Evolutionary conservation across 2,329 filamentous ascomycete genomes (phyloP), one percentile per base, ranked within the genome.

Genomic region (Aspergillus oerlinghausenensis): DNA sequence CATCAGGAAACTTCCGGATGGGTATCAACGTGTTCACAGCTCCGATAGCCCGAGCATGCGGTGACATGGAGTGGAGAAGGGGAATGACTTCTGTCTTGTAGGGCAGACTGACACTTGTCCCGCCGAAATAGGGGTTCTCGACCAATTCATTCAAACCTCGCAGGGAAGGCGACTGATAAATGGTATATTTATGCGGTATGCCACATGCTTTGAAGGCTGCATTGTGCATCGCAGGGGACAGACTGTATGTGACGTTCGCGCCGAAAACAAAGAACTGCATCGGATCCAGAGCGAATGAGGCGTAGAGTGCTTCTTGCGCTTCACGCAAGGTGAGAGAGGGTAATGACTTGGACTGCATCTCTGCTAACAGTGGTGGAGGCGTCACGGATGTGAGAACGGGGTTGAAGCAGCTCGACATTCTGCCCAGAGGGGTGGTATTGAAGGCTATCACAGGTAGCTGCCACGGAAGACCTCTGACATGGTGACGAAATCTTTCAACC

Each of bases 191-290:
- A 63, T 92, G 88, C 0, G 84, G 85, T 68, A 92, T 84, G 0
- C 88, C 88, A 61, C 84, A 84, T 25, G 80, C 82, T 52, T 80
- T 77, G 56, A 89, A 84, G 0, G 88, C 88, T 5, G 86, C 80
- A 54, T 86, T 89, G 69, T 92, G 88, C 88, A 92, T 92, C 6
- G 86, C 85, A 1, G 89, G 88, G 0, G 88, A 91, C 55, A 92
- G 71, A 67, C 86, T 90, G 74, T 89, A 89, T 51, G 80, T 83
- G 9, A 89, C 84, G 55, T 86, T 86, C 54, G 83, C 85, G n/a
- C 89, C 89, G 51, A 91, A 83, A 35, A 92, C 86, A 63, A 88
- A 89, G 54, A 89, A 84, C 51, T 86, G 84, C 79, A 92, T 84
- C 0, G 85, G 80, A 43, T 90, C 86, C 52, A 85, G 82, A 1